These are phyloP conservation scores for Patellaria atrata DNA, from an alignment of 495 filamentous ascomycete genomes.

Conservation along the genomic window DNA sequence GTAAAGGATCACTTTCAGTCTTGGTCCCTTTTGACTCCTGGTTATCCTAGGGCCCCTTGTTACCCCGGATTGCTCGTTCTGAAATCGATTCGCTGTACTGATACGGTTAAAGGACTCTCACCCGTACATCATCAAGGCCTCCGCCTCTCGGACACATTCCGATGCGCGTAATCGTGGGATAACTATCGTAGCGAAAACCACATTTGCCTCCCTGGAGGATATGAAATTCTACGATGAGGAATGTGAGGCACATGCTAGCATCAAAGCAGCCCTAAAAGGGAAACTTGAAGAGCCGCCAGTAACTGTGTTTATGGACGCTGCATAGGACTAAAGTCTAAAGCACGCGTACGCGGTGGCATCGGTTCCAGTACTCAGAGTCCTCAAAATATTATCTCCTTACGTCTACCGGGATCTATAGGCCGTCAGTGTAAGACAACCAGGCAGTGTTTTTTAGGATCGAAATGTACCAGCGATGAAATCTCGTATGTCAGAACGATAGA, in stretches of 20 bases:
- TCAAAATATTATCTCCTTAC: too few relatives aligned
- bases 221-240: slow-evolving; percentile 55
- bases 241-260: slow-evolving; percentile 44
- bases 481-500: too few relatives aligned
- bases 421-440: too few relatives aligned
- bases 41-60: too few relatives aligned
- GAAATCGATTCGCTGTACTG: slow-evolving; percentile 1
- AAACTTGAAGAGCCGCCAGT: slow-evolving; percentile 19
- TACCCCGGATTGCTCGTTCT: background rate
- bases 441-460: too few relatives aligned
- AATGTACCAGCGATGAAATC: too few relatives aligned
- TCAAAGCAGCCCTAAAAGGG: slow-evolving; percentile 36
- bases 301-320: slow-evolving; percentile 15
- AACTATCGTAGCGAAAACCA: slow-evolving; percentile 43
- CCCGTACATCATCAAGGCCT: slow-evolving; percentile 45
- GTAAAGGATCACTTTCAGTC: slow-evolving; percentile 1
- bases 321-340: background rate
- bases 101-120: slow-evolving; percentile 40
- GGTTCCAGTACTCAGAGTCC: too few relatives aligned
- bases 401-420: too few relatives aligned
- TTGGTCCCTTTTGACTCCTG: background rate
- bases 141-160: slow-evolving; percentile 31
- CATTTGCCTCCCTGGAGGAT: slow-evolving; percentile 49
- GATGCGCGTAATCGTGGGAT: slow-evolving; percentile 49
- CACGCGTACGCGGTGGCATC: too few relatives aligned